Conservation (phyloP, 2,329 filamentous ascomycete genomes). For the Penicillium sclerotigenum region DNA sequence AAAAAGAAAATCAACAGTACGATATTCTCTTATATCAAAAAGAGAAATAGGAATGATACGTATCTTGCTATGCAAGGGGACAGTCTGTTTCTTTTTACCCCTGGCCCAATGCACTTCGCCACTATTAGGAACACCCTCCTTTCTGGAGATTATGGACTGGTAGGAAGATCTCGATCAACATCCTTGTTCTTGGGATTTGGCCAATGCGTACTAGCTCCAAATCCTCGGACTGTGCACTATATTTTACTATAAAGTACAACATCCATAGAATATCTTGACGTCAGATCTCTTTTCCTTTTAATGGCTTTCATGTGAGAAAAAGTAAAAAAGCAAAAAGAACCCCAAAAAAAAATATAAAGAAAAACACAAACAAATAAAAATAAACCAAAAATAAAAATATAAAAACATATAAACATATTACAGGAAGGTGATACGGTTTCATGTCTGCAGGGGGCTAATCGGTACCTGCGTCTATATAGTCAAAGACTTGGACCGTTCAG, state of each 20-base stretch:
- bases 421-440: conserved; percentile 5
- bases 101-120: conserved; percentile 22
- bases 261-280: background rate
- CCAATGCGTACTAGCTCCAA: background rate
- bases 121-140: conserved; percentile 6
- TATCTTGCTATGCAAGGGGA: conserved; percentile 12
- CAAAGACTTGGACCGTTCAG: conserved; percentile 3
- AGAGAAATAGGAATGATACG: conserved; percentile 1
- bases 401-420: background rate
- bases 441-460: conserved; percentile 1
- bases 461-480: conserved; percentile 23
- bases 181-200: background rate
- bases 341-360: background rate
- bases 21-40: background rate
- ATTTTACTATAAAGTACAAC: background rate
- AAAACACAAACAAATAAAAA: background rate
- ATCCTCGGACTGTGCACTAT: background rate
- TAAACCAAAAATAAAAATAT: background rate
- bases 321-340: too few species aligned
- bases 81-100: conserved; percentile 16
- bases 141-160: background rate
- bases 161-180: background rate
- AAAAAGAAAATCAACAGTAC: too few species aligned
- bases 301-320: background rate
- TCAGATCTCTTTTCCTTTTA: background rate